These are phyloP conservation scores for Lanmaoa pseudosensibilis DNA, from an alignment of 768 basidiomycete species.

Conservation along the genomic window DNA sequence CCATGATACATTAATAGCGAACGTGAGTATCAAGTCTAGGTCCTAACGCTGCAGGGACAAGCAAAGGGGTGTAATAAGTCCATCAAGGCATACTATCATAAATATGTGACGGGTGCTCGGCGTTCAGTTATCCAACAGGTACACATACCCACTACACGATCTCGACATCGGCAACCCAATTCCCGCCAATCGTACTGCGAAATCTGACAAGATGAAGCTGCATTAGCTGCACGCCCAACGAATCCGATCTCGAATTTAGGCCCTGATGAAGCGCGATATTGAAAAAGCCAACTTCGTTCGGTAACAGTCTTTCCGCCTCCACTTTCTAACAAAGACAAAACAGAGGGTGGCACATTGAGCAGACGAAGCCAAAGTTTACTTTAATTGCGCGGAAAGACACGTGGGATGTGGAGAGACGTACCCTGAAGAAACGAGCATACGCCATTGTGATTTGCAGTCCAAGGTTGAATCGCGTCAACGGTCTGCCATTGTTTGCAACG, in stretches of 20 bases:
- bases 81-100: not conserved
- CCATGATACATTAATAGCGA: not conserved
- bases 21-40: not conserved
- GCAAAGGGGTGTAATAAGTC: not conserved
- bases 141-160: constrained; percentile 1
- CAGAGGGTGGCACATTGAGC: not conserved
- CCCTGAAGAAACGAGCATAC: not conserved
- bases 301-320: not conserved
- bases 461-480: constrained; percentile 5
- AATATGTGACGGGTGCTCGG: not conserved
- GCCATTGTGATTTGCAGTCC: not conserved
- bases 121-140: not conserved
- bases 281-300: not conserved
- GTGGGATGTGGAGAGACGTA: not conserved
- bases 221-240: constrained; percentile 5
- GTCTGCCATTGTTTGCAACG: not conserved
- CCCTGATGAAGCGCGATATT: constrained; percentile 16
- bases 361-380: not conserved
- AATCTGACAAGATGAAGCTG: constrained; percentile 11
- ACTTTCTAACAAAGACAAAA: not conserved
- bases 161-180: constrained; percentile 15
- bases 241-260: not conserved
- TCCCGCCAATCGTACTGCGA: not conserved
- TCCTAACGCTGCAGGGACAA: too few species aligned
- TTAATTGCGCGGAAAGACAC: not conserved